These are phyloP conservation scores for Phytophthora palmivora DNA, from an alignment of 352 stramenopile genomes.

Conservation along the genomic window DNA sequence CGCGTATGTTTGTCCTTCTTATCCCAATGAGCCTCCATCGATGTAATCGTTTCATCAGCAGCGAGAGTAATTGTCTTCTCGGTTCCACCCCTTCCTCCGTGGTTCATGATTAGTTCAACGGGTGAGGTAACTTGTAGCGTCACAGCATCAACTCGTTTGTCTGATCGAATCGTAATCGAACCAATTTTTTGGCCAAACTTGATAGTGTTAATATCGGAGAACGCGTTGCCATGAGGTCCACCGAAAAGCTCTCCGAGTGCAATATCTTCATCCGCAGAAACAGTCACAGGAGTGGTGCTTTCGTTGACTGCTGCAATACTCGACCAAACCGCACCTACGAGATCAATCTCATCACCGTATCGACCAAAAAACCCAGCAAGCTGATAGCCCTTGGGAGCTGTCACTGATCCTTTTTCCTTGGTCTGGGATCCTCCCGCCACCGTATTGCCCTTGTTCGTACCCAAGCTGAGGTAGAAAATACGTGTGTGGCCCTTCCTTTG, in stretches of 20 bases:
- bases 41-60: constrained; percentile 30
- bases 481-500: constrained; percentile 12
- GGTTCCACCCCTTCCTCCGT: constrained; percentile 49
- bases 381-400: constrained; percentile 27
- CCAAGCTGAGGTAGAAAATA: constrained; percentile 27
- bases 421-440: constrained; percentile 25
- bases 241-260: constrained; percentile 24
- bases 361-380: constrained; percentile 32
- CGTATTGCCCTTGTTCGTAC: constrained; percentile 15
- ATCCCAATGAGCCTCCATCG: constrained; percentile 53
- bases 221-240: constrained; percentile 25
- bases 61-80: constrained; percentile 45
- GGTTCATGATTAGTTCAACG: constrained; percentile 26
- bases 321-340: constrained; percentile 29
- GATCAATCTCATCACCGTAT: constrained; percentile 25
- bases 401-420: constrained; percentile 16
- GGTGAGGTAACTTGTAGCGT: constrained; percentile 37
- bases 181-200: constrained; percentile 24
- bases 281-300: constrained; percentile 1
- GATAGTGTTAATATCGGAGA: constrained; percentile 35
- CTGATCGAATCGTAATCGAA: constrained; percentile 24
- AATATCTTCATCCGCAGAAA: constrained; percentile 29
- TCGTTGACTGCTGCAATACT: constrained; percentile 35
- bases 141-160: constrained; percentile 48
- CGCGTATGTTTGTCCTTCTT: constrained; percentile 47